A percentile compares a stretch with the other conserved stretches of the same genome.
phyloP scores from a whole-genome alignment of 495 filamentous ascomycete species.

The Penicillium canescens region DNA sequence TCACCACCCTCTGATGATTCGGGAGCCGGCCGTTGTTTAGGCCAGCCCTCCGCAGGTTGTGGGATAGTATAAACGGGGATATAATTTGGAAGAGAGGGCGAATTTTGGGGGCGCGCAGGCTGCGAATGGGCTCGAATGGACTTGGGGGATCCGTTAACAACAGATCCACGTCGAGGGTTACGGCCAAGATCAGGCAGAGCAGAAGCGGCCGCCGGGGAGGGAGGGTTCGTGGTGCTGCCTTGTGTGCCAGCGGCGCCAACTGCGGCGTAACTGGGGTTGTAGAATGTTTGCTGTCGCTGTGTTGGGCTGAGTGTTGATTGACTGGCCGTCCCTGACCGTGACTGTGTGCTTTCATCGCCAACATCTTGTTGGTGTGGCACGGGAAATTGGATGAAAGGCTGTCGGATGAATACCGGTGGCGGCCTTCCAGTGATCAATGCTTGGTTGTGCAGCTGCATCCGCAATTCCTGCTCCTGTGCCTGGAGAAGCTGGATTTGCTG shows the following conservation, averaged over 20 bases:
- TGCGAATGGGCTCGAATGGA: slow-evolving; percentile 66
- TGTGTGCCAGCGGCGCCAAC: slow-evolving; percentile 43
- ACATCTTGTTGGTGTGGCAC: slow-evolving; percentile 42
- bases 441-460: slow-evolving; percentile 61
- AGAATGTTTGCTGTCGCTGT: slow-evolving; percentile 46
- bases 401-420: slow-evolving; percentile 48
- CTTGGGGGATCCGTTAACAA: slow-evolving; percentile 51
- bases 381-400: slow-evolving; percentile 46
- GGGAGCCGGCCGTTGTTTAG: slow-evolving; percentile 32
- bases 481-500: slow-evolving; percentile 66
- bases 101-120: slow-evolving; percentile 56
- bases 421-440: slow-evolving; percentile 52
- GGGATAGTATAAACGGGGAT: slow-evolving; percentile 40
- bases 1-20: slow-evolving; percentile 38
- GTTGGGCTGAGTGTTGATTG: slow-evolving; percentile 51
- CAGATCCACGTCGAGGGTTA: slow-evolving; percentile 56
- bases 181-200: slow-evolving; percentile 58
- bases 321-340: slow-evolving; percentile 44
- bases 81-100: slow-evolving; percentile 38
- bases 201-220: slow-evolving; percentile 58
- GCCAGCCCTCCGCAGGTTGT: slow-evolving; percentile 31
- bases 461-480: slow-evolving; percentile 63
- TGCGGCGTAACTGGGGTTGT: slow-evolving; percentile 49
- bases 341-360: slow-evolving; percentile 41
- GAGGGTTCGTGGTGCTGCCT: slow-evolving; percentile 59